phyloP scores from a whole-genome alignment of 2,329 filamentous ascomycete species.

The Ophiostoma tasmaniense region DNA sequence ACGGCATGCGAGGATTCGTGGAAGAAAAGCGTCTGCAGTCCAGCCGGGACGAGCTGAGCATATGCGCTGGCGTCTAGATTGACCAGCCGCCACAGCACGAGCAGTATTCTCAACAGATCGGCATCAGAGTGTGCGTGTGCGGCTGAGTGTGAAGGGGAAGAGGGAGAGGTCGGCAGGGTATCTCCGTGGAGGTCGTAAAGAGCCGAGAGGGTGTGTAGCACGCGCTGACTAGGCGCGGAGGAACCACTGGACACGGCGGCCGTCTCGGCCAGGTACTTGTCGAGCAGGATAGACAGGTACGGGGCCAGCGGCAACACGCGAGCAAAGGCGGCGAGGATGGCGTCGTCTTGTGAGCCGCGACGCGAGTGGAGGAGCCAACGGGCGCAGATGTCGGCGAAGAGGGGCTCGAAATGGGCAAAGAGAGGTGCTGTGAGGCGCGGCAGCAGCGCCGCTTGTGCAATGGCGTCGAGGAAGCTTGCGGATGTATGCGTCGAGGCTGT shows the following conservation, averaged over 20 bases:
- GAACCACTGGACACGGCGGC: background rate
- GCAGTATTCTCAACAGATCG: slow-evolving; percentile 37
- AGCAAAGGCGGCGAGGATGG: slow-evolving; percentile 63
- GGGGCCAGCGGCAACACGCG: slow-evolving; percentile 75
- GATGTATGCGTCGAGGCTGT: background rate
- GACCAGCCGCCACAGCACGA: slow-evolving; percentile 70
- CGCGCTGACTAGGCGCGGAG: background rate
- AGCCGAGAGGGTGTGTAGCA: slow-evolving; percentile 5
- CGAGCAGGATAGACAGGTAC: slow-evolving; percentile 65
- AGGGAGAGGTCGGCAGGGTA: background rate
- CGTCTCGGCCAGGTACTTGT: slow-evolving; percentile 33
- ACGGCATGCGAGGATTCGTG: slow-evolving; percentile 50
- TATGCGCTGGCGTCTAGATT: slow-evolving; percentile 66
- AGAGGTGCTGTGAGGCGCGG: slow-evolving; percentile 61
- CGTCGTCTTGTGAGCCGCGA: slow-evolving; percentile 31
- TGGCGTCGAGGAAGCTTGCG: slow-evolving; percentile 56
- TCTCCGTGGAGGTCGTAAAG: slow-evolving; percentile 9
- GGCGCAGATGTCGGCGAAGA: slow-evolving; percentile 76
- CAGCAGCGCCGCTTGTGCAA: slow-evolving; percentile 62
- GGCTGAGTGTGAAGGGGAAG: background rate
- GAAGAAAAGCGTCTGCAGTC: slow-evolving; percentile 60
- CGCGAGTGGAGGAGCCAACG: slow-evolving; percentile 57
- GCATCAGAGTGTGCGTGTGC: background rate
- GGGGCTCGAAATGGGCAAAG: slow-evolving; percentile 63
- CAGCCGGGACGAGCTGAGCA: slow-evolving; percentile 49